Evolutionary conservation across 345 rosid species (phyloP), one percentile per base, ranked within the genome.

Genomic region (Noccaea bulbosa): DNA sequence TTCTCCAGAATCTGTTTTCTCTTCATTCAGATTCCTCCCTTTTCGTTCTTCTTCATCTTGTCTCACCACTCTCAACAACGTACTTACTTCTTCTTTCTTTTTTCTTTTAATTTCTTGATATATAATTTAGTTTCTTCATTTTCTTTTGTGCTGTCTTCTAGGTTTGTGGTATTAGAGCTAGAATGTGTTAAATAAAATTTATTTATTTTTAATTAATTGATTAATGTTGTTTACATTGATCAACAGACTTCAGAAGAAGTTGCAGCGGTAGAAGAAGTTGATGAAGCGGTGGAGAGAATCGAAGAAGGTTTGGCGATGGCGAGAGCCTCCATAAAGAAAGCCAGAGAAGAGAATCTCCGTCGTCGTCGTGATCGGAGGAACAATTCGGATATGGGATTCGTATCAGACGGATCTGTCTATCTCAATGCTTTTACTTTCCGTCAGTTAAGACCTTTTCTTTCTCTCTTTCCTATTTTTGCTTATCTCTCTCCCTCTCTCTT

Each of bases 221-320:
- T 33, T 11, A n/a, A 51, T 67, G 62, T 41, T 41, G 11, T 66
- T 30, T 8, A 46, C 8, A 27, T 4, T 32, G 20, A 39, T 2
- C 30, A 58, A 67, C 39, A 68, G 78, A 51, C 69, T 17, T 49
- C 78, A 17, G 44, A 43, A 33, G 53, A 39, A 20, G 75, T 20
- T 55, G 34, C 10, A 30, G 78, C 64, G 35, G 57, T 60, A 46
- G 43, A 75, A 65, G 74, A 73, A 76, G 49, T 58, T 3, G 71
- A 69, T 60, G 66, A 69, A 57, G 71, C 71, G 66, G 60, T 44
- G 17, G 82, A 81, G 70, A 82, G 75, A 69, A 69, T 81, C 30
- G 90, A 91, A 71, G 84, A 79, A 61, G 87, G 86, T 0, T 67
- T 90, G 35, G 88, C 88, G 4, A 82, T 71, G 56, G 85, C 93